Base-by-base conservation (phyloP, 2,329 filamentous ascomycete genomes). In the Diaporthe australafricana region DNA sequence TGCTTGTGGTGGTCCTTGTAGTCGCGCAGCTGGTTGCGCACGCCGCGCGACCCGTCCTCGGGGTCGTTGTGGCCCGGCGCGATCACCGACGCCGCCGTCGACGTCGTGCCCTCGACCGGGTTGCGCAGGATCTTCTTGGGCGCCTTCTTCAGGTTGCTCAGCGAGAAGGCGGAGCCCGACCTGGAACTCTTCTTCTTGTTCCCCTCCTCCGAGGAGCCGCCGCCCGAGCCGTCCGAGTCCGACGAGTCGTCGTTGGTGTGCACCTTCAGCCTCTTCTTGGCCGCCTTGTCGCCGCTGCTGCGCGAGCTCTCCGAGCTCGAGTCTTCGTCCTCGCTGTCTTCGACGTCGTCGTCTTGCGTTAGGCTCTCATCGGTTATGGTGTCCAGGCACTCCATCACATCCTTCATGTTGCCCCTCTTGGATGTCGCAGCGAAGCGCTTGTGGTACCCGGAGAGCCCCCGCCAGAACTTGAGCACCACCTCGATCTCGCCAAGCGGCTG, bases 361-460 rank as follows among this genome's bases (percentile, higher is more conserved):
- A 83, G 78, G 16, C 86, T 84, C 77, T 90, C 88, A 74, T 92
- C 89, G 20, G 87, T 84, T 30, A 89, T 87, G 0, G 87, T 88
- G 50, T 91, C 88, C 11, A 92, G 83, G 3, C 91, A 90, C 78
- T 93, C 89, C 83, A 92, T 88, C 0, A 93, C 88, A 68, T 90
- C 84, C 16, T 81, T 80, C 72, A 92, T 80, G 72, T 91, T 85
- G 1, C 77, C 77, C 70, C 90, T 88, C 70, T 86, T 87, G 53
- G 83, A 85, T 22, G 82, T 81, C 14, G 81, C 78, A 1, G 90
- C 88, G 73, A 88, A 87, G 9, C 78, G 79, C 72, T 86, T 85
- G 78, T 93, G 91, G 69, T 88, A 90, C 1, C 86, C 86, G 7
- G 88, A 88, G 2, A 92, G 80, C 0, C 91, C 91, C 14, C 85